Evolutionary conservation across 345 rosid genomes (phyloP).

Genomic region (Boechera divaricarpa): DNA sequence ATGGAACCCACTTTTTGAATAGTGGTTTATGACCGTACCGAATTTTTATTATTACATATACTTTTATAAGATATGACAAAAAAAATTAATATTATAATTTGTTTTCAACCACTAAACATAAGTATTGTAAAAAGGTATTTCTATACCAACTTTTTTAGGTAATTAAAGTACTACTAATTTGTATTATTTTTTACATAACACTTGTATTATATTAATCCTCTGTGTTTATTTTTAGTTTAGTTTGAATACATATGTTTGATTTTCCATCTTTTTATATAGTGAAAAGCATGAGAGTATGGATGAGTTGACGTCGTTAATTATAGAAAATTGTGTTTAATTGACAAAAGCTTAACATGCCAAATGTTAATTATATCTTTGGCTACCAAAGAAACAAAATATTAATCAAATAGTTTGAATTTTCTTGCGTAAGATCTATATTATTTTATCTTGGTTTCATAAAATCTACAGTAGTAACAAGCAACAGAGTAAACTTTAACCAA

Average conservation of each 20-base stretch:
- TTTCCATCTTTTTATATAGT: background rate
- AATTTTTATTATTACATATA: background rate
- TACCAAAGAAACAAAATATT: background rate
- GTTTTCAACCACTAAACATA: background rate
- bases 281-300: background rate
- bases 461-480: background rate
- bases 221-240: background rate
- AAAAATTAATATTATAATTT: background rate
- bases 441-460: background rate
- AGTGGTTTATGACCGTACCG: conserved; percentile 14
- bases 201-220: background rate
- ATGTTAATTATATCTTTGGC: background rate
- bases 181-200: background rate
- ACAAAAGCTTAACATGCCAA: conserved; percentile 11
- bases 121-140: background rate
- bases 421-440: background rate
- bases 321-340: background rate
- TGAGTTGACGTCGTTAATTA: background rate
- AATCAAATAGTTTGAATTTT: background rate
- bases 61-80: background rate
- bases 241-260: background rate
- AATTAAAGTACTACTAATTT: background rate
- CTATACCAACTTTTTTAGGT: background rate
- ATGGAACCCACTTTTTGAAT: conserved; percentile 5
- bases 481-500: background rate